These are phyloP conservation scores for Cryptomeria japonica DNA, from an alignment of 75 land plant species.

Conservation along the genomic window DNA sequence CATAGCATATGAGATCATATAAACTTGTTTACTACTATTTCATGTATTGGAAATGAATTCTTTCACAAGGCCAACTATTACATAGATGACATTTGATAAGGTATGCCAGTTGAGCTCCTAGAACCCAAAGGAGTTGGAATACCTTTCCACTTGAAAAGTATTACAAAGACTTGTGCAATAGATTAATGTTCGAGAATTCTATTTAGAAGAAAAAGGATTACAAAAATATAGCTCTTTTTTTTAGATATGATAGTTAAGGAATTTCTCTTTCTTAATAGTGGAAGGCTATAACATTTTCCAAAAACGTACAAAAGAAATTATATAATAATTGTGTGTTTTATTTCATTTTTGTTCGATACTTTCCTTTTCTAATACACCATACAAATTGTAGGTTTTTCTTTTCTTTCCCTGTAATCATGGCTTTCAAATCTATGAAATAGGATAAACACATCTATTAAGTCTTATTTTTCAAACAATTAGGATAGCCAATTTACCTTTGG, in stretches of 20 bases:
- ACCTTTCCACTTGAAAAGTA: background rate
- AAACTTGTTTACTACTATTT: no score
- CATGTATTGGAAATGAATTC: no score
- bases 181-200: background rate
- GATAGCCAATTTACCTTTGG: background rate
- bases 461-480: background rate
- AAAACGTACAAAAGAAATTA: background rate
- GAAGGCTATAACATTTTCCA: background rate
- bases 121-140: background rate
- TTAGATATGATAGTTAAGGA: no score
- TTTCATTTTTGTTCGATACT: background rate
- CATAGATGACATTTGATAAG: no score
- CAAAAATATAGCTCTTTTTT: no score
- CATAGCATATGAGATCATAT: no score
- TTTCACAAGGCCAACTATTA: no score
- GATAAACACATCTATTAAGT: background rate
- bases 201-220: background rate
- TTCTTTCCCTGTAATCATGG: background rate
- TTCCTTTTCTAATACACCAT: background rate
- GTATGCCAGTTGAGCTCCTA: no score
- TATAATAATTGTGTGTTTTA: background rate
- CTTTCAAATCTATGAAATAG: background rate
- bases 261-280: no score
- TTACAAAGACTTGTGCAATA: background rate
- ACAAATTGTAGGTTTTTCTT: background rate